Evolutionary conservation across 2,329 filamentous ascomycete genomes (phyloP).

Genomic region (Cercospora sp.): DNA sequence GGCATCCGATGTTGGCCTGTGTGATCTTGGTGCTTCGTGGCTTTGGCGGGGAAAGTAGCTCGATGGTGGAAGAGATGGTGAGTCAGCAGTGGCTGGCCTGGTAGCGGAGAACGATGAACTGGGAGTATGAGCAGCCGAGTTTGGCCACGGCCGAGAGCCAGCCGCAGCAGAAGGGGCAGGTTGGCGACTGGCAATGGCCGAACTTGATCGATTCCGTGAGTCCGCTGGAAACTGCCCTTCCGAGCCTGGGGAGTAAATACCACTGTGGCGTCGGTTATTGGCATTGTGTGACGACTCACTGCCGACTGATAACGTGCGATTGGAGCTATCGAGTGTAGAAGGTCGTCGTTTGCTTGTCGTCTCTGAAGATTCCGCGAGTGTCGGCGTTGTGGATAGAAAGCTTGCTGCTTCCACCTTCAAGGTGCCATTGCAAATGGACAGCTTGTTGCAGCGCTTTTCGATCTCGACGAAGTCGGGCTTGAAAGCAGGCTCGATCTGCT

Average conservation of each 20-base stretch:
- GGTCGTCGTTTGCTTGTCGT: conserved; percentile 40
- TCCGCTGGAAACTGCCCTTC: conserved; percentile 17
- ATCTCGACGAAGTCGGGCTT: conserved; percentile 74
- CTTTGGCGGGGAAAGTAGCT: conserved; percentile 30
- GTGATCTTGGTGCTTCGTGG: conserved; percentile 26
- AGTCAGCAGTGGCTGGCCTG: conserved; percentile 40
- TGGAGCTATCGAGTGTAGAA: conserved; percentile 40
- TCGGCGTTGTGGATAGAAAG: conserved; percentile 54
- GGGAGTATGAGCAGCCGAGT: conserved; percentile 48
- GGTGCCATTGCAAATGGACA: conserved; percentile 76
- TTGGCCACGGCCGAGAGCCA: conserved; percentile 37
- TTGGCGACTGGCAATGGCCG: conserved; percentile 53
- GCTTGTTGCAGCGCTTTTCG: conserved; percentile 67
- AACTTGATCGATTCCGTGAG: conserved; percentile 56
- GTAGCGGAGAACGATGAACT: conserved; percentile 44
- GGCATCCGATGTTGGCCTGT: conserved; percentile 35
- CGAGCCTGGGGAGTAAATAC: conserved; percentile 56
- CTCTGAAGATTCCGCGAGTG: conserved; percentile 39
- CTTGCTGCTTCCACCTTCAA: conserved; percentile 60
- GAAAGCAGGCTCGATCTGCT: conserved; percentile 76
- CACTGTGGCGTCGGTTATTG: conserved; percentile 57
- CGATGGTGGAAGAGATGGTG: conserved; percentile 22
- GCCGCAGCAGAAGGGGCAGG: conserved; percentile 40
- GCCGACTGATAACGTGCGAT: conserved; percentile 41
- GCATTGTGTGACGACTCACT: conserved; percentile 39